Conservation (phyloP, 257 asterid species). For the Fraxinus quadrangulata region DNA sequence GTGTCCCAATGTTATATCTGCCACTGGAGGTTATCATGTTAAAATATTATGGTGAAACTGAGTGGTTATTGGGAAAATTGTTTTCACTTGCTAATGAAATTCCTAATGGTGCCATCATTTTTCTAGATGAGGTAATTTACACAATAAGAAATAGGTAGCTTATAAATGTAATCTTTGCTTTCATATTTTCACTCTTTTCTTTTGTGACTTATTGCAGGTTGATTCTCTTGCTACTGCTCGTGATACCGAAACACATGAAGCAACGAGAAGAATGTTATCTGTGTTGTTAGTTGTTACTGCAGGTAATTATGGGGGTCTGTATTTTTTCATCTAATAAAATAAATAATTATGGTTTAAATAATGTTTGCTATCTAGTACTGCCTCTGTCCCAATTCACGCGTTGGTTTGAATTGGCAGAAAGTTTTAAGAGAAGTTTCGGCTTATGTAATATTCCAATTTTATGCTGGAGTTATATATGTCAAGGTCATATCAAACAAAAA, state of each 20-base stretch:
- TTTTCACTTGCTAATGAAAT: constrained; percentile 88
- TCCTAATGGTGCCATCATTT: constrained; percentile 76
- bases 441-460: not conserved
- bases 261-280: constrained; percentile 84
- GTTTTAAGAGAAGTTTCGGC: not conserved
- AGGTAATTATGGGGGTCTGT: constrained; percentile 53
- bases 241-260: constrained; percentile 92
- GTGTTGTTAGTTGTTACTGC: constrained; percentile 65
- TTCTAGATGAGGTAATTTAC: constrained; percentile 83
- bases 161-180: constrained; percentile 6
- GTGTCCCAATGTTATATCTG: constrained; percentile 79
- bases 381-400: not conserved
- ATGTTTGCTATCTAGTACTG: not conserved
- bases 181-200: constrained; percentile 10
- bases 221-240: constrained; percentile 95
- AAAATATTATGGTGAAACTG: constrained; percentile 93
- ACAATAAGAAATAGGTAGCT: constrained; percentile 10
- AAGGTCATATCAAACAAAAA: not conserved
- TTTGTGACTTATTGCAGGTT: constrained; percentile 49
- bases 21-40: constrained; percentile 94
- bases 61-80: constrained; percentile 83
- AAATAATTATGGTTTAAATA: not conserved
- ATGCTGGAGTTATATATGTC: not conserved
- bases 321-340: not conserved
- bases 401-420: not conserved